These are phyloP conservation scores for Stenogyne calaminthoides DNA, from an alignment of 305 asterid species.

Conservation along the genomic window DNA sequence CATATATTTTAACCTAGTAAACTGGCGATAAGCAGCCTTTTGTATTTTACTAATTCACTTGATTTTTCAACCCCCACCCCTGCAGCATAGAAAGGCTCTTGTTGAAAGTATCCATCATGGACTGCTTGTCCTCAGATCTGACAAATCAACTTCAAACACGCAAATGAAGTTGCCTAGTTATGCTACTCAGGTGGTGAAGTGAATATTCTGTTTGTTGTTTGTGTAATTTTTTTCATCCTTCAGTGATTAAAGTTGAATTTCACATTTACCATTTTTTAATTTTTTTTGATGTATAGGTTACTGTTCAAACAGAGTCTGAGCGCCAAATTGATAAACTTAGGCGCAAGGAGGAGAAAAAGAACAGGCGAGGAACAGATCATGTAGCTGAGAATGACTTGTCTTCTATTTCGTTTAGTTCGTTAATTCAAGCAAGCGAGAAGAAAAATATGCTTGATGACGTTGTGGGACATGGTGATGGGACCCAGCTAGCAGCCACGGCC, in stretches of 20 bases:
- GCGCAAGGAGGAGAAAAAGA: too few species aligned
- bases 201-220: slow-evolving; percentile 24
- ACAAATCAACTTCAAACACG: slow-evolving; percentile 61
- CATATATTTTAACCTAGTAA: slow-evolving; percentile 10
- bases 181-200: slow-evolving; percentile 79
- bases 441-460: too few species aligned
- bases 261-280: slow-evolving; percentile 22
- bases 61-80: background rate
- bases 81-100: slow-evolving; percentile 89
- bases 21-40: background rate
- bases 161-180: slow-evolving; percentile 86
- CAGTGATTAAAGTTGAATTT: too few species aligned
- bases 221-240: slow-evolving; percentile 15
- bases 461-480: too few species aligned
- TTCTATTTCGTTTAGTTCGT: slow-evolving; percentile 69
- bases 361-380: slow-evolving; percentile 76
- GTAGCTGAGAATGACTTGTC: slow-evolving; percentile 72
- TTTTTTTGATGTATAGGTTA: slow-evolving; percentile 53
- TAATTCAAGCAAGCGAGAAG: slow-evolving; percentile 92
- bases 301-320: slow-evolving; percentile 95
- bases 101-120: slow-evolving; percentile 86
- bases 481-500: too few species aligned
- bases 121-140: slow-evolving; percentile 73
- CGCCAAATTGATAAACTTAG: too few species aligned
- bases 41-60: background rate